A percentile compares a stretch with the other conserved stretches of the same genome.
Conservation (phyloP, 2,329 filamentous ascomycete genomes). For the Podosphaera fusca region DNA sequence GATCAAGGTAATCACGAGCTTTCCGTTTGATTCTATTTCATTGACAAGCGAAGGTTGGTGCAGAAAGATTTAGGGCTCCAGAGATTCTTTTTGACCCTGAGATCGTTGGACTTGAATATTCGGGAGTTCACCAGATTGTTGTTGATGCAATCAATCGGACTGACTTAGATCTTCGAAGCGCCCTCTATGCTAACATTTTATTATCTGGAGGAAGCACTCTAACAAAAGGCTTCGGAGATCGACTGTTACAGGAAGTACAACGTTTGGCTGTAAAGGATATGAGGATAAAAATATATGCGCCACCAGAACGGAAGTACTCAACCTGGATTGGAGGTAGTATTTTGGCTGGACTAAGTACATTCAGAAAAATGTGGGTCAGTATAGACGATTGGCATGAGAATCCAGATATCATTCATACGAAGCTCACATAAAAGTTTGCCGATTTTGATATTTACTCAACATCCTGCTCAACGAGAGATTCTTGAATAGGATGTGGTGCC, state of each 20-base stretch:
- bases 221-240: constrained; percentile 90
- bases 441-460: neutral
- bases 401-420: constrained; percentile 94
- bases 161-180: constrained; percentile 84
- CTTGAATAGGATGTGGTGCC: too few relatives aligned
- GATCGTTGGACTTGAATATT: constrained; percentile 89
- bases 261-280: constrained; percentile 91
- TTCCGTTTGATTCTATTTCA: neutral
- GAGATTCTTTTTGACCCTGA: constrained; percentile 97
- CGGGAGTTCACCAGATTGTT: constrained; percentile 91
- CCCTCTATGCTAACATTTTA: constrained; percentile 89
- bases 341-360: constrained; percentile 85
- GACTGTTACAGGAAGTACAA: constrained; percentile 78
- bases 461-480: neutral
- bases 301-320: constrained; percentile 91
- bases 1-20: constrained; percentile 42
- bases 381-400: constrained; percentile 99
- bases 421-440: constrained; percentile 50
- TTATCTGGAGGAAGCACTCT: constrained; percentile 88
- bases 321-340: constrained; percentile 99
- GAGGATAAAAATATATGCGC: constrained; percentile 97
- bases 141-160: constrained; percentile 89
- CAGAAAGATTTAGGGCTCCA: constrained; percentile 83
- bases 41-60: constrained; percentile 40
- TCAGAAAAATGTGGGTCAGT: constrained; percentile 99